Conservation (phyloP, 225 moss, liverwort and hornwort genomes). For the Sphagnum contortum region DNA sequence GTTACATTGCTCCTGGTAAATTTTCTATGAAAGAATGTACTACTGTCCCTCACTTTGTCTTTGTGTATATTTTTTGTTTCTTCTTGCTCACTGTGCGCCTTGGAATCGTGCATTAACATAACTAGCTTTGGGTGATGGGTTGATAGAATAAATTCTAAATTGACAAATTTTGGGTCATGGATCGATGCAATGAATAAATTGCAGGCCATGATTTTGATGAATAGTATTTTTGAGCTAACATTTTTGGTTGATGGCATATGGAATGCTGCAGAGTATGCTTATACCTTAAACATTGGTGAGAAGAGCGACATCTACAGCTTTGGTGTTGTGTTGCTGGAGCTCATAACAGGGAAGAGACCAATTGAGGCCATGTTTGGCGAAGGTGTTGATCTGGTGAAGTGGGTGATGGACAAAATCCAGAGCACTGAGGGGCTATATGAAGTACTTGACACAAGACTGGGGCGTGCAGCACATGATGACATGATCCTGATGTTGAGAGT, state of each 20-base stretch:
- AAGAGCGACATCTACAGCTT: constrained; percentile 20
- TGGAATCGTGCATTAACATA: not conserved
- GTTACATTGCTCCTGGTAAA: constrained; percentile 27
- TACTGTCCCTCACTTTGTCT: not conserved
- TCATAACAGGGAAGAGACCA: constrained; percentile 17
- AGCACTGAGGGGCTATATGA: constrained; percentile 7
- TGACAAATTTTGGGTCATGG: not conserved
- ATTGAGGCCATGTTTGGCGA: constrained; percentile 4
- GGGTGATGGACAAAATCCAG: constrained; percentile 11
- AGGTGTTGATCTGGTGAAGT: constrained; percentile 14
- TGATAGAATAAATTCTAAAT: not conserved
- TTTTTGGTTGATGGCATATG: too few species aligned
- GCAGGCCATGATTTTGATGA: too few species aligned
- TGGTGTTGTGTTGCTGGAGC: constrained; percentile 20
- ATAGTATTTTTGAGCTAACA: too few species aligned
- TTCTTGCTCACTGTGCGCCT: not conserved
- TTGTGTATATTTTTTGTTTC: not conserved
- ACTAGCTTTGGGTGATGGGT: not conserved
- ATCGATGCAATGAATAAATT: not conserved
- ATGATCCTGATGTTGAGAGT: constrained; percentile 7
- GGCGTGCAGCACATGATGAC: constrained; percentile 2
- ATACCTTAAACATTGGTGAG: constrained; percentile 11
- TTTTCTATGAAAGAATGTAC: not conserved
- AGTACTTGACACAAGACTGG: constrained; percentile 8
- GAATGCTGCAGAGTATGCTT: constrained; percentile 10